phyloP scores from a whole-genome alignment of 2,329 filamentous ascomycete genomes.

The Tolypocladium cylindrosporum region DNA sequence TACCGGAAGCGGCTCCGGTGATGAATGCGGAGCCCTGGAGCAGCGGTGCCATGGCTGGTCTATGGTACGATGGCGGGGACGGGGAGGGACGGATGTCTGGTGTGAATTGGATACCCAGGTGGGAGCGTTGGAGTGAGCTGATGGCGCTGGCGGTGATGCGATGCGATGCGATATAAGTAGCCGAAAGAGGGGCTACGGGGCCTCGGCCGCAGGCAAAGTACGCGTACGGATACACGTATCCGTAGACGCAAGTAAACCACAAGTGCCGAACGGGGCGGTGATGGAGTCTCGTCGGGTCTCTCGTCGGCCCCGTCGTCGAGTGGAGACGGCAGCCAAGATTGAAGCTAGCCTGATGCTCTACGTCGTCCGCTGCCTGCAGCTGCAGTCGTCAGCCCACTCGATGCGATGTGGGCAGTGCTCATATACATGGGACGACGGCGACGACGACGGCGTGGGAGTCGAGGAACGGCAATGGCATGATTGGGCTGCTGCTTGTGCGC shows the following conservation, averaged over 20 bases:
- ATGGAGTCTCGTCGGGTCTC: neutral
- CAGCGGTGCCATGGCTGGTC: constrained; percentile 10
- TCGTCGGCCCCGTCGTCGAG: neutral
- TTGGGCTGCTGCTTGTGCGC: neutral
- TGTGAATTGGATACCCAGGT: too few relatives aligned
- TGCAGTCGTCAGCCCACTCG: neutral
- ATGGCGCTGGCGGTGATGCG: neutral
- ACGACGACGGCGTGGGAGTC: neutral
- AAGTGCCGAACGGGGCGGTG: neutral
- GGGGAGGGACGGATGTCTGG: neutral
- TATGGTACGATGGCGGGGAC: too few relatives aligned
- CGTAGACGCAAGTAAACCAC: neutral
- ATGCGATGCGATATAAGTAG: neutral
- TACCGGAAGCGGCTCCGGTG: constrained; percentile 36
- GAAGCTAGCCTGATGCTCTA: neutral
- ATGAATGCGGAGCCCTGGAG: constrained; percentile 37
- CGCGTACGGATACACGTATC: too few relatives aligned
- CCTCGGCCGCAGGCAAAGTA: neutral
- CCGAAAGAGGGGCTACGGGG: neutral
- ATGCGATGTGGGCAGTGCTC: neutral
- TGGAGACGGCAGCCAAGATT: neutral
- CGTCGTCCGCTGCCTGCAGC: neutral
- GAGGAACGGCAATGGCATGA: neutral
- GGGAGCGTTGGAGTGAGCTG: neutral
- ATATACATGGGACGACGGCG: neutral